Evolutionary conservation across 768 basidiomycete genomes (phyloP), one percentile per base, ranked within the genome.

Genomic region (Russula olivacea): DNA sequence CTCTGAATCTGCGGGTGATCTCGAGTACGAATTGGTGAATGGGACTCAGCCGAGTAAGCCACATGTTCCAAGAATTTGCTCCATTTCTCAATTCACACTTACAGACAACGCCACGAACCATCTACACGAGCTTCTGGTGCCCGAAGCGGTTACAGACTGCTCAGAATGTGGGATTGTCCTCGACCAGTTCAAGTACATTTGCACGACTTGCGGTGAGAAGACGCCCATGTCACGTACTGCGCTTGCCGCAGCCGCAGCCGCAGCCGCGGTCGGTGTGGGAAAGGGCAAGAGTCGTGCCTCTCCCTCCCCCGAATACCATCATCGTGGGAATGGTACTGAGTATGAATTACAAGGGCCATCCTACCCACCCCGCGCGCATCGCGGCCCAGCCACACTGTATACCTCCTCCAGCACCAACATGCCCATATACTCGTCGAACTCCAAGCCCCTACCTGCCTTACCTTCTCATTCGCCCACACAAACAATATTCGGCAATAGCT

Each of bases 111-210:
- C 40, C 9, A 72, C 70, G 55, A 14, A 7, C 15, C 61, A 73
- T 82, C 77, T 77, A 1, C 75, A 79, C 3, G 69, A 75, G 23
- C 76, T 75, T 1, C 81, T 87, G 23, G 82, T 87, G 10, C 77
- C 81, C 5, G 81, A 83, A 28, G 78, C 80, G 51, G 81, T 90
- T 19, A 92, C 93, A 1, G 82, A 84, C 54, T 98, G 95, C 73
- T 93, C 92, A 0, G 83, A 83, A 51, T 98, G 95, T 68, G 88
- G 88, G 15, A 73, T 79, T 0, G 69, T 85, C 7, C 76, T 98
- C 21, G 88, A 92, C 56, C 81, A 83, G n/a, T 84, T 96, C 72
- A 86, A 91, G 51, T 97, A 98, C 72, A 87, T 95, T 15, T 98
- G 95, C 70, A 81, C 87, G 4, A 88, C 86, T 25, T 96, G 94